Evolutionary conservation across 2,329 filamentous ascomycete species (phyloP).

Genomic region (Falciphora oryzae): DNA sequence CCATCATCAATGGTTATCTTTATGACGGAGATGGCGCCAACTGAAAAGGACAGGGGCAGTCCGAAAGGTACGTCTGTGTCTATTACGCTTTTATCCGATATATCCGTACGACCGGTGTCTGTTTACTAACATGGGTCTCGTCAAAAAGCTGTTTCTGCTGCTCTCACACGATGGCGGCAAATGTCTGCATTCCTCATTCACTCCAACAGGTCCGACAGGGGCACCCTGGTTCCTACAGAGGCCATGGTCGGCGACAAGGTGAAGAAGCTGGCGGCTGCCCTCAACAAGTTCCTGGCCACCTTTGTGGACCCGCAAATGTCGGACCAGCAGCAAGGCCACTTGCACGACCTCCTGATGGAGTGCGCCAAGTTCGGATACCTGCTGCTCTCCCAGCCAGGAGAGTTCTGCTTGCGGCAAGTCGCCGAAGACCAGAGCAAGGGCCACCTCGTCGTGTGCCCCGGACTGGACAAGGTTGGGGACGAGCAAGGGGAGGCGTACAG

Average conservation of each 20-base stretch:
- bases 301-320: slow-evolving; percentile 29
- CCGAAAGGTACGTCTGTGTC: slow-evolving; percentile 12
- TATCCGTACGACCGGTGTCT: not conserved
- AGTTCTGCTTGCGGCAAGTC: slow-evolving; percentile 19
- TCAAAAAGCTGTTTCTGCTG: slow-evolving; percentile 23
- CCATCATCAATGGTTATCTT: slow-evolving; percentile 28
- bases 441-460: slow-evolving; percentile 7
- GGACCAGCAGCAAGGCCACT: slow-evolving; percentile 29
- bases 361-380: slow-evolving; percentile 35
- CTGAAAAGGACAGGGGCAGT: slow-evolving; percentile 20
- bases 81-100: too few relatives aligned
- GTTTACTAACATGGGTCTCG: not conserved
- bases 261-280: slow-evolving; percentile 23
- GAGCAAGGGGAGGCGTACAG: slow-evolving; percentile 10
- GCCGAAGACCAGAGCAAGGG: not conserved
- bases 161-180: slow-evolving; percentile 35
- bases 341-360: slow-evolving; percentile 34
- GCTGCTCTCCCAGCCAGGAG: slow-evolving; percentile 36
- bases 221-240: slow-evolving; percentile 25
- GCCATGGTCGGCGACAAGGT: slow-evolving; percentile 26
- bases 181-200: slow-evolving; percentile 37
- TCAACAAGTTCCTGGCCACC: slow-evolving; percentile 27
- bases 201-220: slow-evolving; percentile 29
- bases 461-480: slow-evolving; percentile 11
- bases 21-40: slow-evolving; percentile 22